Base-by-base conservation (phyloP, 768 basidiomycete genomes). In the Termitomyces titanicus region DNA sequence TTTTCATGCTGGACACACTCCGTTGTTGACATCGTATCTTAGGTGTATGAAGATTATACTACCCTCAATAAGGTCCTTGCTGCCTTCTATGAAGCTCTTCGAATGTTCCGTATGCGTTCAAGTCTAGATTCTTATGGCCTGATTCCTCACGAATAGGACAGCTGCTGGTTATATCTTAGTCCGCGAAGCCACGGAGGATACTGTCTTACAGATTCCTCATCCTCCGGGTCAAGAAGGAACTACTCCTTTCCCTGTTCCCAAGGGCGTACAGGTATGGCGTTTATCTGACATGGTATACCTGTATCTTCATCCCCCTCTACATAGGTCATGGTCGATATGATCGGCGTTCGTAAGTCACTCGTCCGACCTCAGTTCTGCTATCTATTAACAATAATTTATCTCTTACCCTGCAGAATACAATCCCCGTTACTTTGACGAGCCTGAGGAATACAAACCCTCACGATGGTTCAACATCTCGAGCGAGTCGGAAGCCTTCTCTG, bases 361-460 rank as follows among this genome's bases (percentile, higher is more conserved):
- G n/a, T 35, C 13, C 15, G 11, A 15, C 8, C 10, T 3, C 13
- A 35, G 6, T 49, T 37, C 5, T 49, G 37, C 17, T 6, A 37
- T 37, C 12, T 13, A n/a, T 25, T 5, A 13, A 20, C 51, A 34
- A 33, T 37, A 18, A 44, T 50, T 13, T 3, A 8, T 35, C 11
- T 3, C 17, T 15, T 15, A 24, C 25, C 20, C 38, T 31, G 25
- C 46, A 82, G 80, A 79, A 64, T 75, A 79, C 61, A 81, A 81
- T 54, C 72, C 79, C 2, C 69, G 77, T 13, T 78, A 80, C 60
- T 81, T 77, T 55, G 71, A 77, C 2, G 71, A 79, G 10, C 80
- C 81, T 1, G 65, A 74, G n/a, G 64, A 70, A 47, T 81, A 70
- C 69, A 74, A 70, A 47, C 82, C 81, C 1, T 80, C 78, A 1